Base-by-base conservation (phyloP, 148 eudicot species). In the Spergularia marina region DNA sequence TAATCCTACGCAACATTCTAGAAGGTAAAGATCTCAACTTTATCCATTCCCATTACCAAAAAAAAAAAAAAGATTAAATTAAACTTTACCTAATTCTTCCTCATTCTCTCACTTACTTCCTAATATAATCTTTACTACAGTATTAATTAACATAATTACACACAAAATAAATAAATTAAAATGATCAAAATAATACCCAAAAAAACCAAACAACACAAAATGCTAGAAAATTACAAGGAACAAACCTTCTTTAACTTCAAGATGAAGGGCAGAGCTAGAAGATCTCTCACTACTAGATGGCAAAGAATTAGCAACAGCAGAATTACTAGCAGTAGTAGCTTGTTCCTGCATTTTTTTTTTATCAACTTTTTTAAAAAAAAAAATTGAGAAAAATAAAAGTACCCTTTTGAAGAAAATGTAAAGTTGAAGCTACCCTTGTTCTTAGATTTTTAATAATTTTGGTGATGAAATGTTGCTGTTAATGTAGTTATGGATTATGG, bases 271-370 rank as follows among this genome's bases (percentile, higher is more conserved):
- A 74, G 98, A 95, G 72, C 97, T 92, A 12, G 98, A 95, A 82
- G 98, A 95, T 84, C 97, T 89, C 79, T 95, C 98, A 67, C 98
- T 95, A 72, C 98, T 92, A 6, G 98, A 95, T 65, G 98, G 97
- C 76, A 90, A 44, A 41, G 96, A 90, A 66, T 78, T 89, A 0
- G 91, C 96, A 6, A 90, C 90, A 62, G 89, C 40, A 0, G 98
- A 95, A 71, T 72, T 65, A 72, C 96, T 94, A 0, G 92, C 85
- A 12, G 36, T 30, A 12, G 81, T 72, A 6, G 91, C 89, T 80
- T 89, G 96, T 18, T 92, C 97, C 71, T 80, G 91, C 98, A 94
- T 91, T 82, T 88, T 68, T 25, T 8, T 5, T 40, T 49, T 20
- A 4, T 79, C 21, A 25, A 9, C 25, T 61, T 61, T 7, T 53